Evolutionary conservation across 1,284 basidiomycete genomes (phyloP), one percentile per base, ranked within the genome.

Genomic region (Ceratobasidium sp.): DNA sequence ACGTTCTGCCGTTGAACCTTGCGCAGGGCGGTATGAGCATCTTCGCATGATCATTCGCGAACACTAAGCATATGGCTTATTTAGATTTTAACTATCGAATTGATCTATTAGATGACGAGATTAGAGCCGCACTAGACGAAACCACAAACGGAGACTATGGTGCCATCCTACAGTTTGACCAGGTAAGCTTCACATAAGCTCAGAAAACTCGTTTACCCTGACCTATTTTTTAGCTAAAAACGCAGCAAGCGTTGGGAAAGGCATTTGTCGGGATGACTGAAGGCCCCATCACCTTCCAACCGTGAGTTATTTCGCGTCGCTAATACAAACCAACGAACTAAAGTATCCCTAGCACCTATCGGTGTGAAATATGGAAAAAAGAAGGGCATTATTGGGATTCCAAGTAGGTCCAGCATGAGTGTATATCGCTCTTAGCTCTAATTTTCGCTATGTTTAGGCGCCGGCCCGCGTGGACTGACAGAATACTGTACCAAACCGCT

Each of bases 391-490:
- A 64, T 26, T 79, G 71, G 64, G 78, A 79, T 60, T 28, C 72
- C 26, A 79, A 76, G 78, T 79, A 39, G 51, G 40, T 55, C 40
- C 28, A 33, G 20, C n/a, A 6, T 18, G 7, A 44, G 5, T 15
- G 26, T 18, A 67, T 20, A 46, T 28, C 13, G 42, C 13, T 64
- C 12, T 23, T 46, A 23, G 5, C 4, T 23, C 6, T n/a, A 23
- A 39, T 42, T 5, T 28, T 68, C 18, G 60, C 10, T 44, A 4
- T 28, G 9, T 20, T 18, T 44, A 77, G 93, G 83, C 92, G 93
- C 44, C 92, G 91, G 82, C 93, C 93, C 33, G 93, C 93, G 18
- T 95, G 93, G 93, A 94, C 93, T 55, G 93, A 95, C 83, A 90
- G 93, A 20, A 89, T 95, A 39, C 84, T 94, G 49, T 86, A 90